Evolutionary conservation across 1,139 yeast species (phyloP), one percentile per base, ranked within the genome.

Genomic region (Debaryomycetaceae sp.): DNA sequence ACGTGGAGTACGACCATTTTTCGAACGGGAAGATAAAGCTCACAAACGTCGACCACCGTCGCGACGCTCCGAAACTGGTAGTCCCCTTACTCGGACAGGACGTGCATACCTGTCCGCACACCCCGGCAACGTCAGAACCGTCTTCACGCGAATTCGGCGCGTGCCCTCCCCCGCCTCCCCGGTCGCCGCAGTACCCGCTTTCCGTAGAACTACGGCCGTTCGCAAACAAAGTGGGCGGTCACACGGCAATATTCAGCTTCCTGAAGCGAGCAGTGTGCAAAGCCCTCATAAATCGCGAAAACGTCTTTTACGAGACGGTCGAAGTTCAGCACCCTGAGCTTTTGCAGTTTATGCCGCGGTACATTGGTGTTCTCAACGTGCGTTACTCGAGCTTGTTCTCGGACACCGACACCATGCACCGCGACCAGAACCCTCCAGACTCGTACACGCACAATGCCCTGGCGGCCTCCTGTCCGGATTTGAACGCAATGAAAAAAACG

Each of bases 201-300:
- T 77, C 95, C 1, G 95, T 86, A 2, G 95, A 86, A 47, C 57
- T 87, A 32, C 73, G 83, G 30, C 95, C 94, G 2, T 87, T 81
- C 56, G 75, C 78, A 39, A 87, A 90, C 48, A 82, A 82, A 47
- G 98, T 92, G 5, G 99, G 99, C 7, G 99, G 99, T 1, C 99
- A 92, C 50, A 90, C 96, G 0, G 96, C 97, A 2, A 86, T 92
- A 27, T 92, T 90, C 55, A 69, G 90, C 38, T 90, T 90, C 48
- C 80, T 94, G 5, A 80, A 77, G 41, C 65, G 83, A 33, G 97
- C 97, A 0, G 95, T 92, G n/a, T 90, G 98, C 53, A 92, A 92
- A 52, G 92, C 93, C 1, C 59, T 90, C 36, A 82, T 86, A 37
- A 85, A 85, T 44, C 64, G 95, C 37, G 99, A 92, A 47, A 83